Evolutionary conservation across 805 yeast species (phyloP).

Genomic region (Schizosaccharomyces lindneri): DNA sequence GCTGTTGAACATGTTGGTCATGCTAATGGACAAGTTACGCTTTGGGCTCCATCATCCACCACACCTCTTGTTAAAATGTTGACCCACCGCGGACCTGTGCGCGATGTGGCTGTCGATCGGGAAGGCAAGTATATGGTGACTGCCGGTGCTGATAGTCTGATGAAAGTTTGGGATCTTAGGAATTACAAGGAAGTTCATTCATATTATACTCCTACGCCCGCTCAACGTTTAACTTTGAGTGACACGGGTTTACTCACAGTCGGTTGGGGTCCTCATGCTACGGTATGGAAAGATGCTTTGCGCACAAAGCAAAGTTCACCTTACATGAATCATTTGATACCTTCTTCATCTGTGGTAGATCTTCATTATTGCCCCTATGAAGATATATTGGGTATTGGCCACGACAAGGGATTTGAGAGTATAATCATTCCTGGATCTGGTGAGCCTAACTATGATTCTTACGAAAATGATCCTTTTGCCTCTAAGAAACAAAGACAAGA

Average conservation of each 20-base stretch:
- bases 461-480: constrained; percentile 81
- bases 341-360: constrained; percentile 49
- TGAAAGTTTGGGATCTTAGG: constrained; percentile 86
- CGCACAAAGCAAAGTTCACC: constrained; percentile 50
- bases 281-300: constrained; percentile 75
- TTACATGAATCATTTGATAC: constrained; percentile 70
- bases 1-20: constrained; percentile 89
- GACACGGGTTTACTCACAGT: constrained; percentile 70
- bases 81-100: constrained; percentile 64
- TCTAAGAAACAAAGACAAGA: constrained; percentile 83
- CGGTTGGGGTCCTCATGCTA: constrained; percentile 91
- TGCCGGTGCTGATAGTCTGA: constrained; percentile 59
- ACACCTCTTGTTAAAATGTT: constrained; percentile 66
- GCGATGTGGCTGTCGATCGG: constrained; percentile 67
- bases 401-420: constrained; percentile 53
- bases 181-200: constrained; percentile 42
- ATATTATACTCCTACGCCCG: constrained; percentile 63
- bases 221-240: constrained; percentile 50
- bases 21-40: constrained; percentile 68
- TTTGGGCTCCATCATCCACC: constrained; percentile 81
- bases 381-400: constrained; percentile 84
- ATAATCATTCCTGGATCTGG: constrained; percentile 88
- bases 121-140: constrained; percentile 87
- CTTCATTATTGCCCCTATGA: constrained; percentile 75
- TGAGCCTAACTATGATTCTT: constrained; percentile 88